A percentile compares a stretch with the other conserved stretches of the same genome.
Evolutionary conservation across 495 filamentous ascomycete genomes (phyloP).

Genomic region (Margaritispora aquatica): DNA sequence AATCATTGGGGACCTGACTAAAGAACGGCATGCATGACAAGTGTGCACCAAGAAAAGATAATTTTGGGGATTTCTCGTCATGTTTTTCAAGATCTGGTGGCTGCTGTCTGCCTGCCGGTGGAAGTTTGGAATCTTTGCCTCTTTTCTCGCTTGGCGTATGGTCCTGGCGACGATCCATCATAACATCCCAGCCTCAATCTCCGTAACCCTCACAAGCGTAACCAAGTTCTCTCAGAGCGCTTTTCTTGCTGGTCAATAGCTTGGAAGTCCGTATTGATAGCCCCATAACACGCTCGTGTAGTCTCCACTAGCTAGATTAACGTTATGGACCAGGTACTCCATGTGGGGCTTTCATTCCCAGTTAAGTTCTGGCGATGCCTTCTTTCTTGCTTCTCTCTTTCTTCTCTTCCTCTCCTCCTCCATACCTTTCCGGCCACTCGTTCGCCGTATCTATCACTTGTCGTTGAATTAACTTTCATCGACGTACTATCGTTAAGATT

Average conservation of each 20-base stretch:
- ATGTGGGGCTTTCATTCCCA: neutral
- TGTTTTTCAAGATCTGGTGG: neutral
- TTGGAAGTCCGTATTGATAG: neutral
- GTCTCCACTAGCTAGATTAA: neutral
- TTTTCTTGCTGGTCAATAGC: neutral
- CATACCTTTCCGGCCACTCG: neutral
- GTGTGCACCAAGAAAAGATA: neutral
- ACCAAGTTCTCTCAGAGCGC: neutral
- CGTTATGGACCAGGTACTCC: neutral
- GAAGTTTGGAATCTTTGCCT: neutral
- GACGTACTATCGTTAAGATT: slow-evolving; percentile 6
- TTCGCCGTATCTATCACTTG: neutral
- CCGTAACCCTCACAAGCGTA: neutral
- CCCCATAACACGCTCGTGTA: neutral
- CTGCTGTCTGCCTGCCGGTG: neutral
- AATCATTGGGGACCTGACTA: neutral
- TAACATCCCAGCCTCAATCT: neutral
- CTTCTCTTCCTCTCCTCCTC: neutral
- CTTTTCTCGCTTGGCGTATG: neutral
- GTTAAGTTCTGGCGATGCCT: neutral
- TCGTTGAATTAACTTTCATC: neutral
- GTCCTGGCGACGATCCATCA: neutral
- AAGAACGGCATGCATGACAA: neutral
- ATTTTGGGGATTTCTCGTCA: no score
- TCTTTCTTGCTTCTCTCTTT: neutral